phyloP scores from a whole-genome alignment of 306 rosid genomes.

The Cicer chorassanicum region DNA sequence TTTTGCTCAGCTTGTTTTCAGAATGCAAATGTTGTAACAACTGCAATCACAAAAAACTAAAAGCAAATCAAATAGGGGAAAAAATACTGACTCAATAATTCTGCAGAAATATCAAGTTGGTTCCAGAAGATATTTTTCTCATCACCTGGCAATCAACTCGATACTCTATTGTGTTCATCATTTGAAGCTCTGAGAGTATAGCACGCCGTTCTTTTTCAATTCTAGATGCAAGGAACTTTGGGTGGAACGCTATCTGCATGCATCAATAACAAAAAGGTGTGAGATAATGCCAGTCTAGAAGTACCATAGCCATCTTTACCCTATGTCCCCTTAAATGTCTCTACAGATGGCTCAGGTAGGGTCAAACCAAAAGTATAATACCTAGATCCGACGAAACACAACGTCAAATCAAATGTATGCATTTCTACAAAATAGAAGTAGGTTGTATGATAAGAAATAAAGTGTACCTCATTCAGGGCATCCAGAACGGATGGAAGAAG shows the following conservation, averaged over 20 bases:
- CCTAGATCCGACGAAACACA: slow-evolving; percentile 20
- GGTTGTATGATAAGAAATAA: slow-evolving; percentile 18
- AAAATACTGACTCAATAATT: slow-evolving; percentile 32
- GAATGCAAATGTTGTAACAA: slow-evolving; percentile 96
- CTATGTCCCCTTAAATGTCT: slow-evolving; percentile 10
- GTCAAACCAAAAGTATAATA: slow-evolving; percentile 33
- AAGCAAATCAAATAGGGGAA: slow-evolving; percentile 24
- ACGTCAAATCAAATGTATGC: slow-evolving; percentile 4
- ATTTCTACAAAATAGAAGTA: slow-evolving; percentile 7
- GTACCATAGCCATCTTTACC: slow-evolving; percentile 31
- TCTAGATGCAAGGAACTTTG: slow-evolving; percentile 94
- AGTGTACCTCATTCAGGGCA: slow-evolving; percentile 90
- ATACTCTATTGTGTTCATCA: slow-evolving; percentile 98
- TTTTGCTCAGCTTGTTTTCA: slow-evolving; percentile 97
- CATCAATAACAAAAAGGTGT: slow-evolving; percentile 50
- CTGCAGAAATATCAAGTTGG: slow-evolving; percentile 41
- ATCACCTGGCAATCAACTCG: slow-evolving; percentile 98
- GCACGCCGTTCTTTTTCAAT: slow-evolving; percentile 98
- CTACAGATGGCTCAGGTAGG: slow-evolving; percentile 29
- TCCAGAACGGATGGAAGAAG: slow-evolving; percentile 91
- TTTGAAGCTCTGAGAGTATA: slow-evolving; percentile 95
- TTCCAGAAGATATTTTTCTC: slow-evolving; percentile 28
- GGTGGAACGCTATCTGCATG: slow-evolving; percentile 91
- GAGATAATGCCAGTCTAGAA: slow-evolving; percentile 39
- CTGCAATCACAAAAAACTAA: slow-evolving; percentile 57